Evolutionary conservation across 2,329 filamentous ascomycete species (phyloP), one percentile per base, ranked within the genome.

Genomic region (Phialophora chinensis): DNA sequence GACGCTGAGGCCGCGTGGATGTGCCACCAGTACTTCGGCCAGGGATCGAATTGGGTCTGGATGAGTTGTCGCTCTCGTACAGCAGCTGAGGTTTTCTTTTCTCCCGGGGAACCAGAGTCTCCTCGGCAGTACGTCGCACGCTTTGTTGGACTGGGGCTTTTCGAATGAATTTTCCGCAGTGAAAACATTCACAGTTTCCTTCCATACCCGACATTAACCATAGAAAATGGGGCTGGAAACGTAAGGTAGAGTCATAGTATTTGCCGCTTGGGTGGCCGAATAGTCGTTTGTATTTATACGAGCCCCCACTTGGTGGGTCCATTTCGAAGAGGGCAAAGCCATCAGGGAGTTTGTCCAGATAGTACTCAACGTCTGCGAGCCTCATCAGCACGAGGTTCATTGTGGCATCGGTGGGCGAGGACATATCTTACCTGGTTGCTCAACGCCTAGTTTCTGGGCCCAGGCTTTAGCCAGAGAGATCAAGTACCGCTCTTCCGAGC

Each of bases 171-270:
- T 61, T 63, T 23, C 65, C 69, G 66, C 86, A 88, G 7, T 83
- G 74, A 1, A 80, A 79, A 71, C 87, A 89, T 1, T 73, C 68
- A 66, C 86, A 88, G 0, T 79, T 76, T 2, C 77, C 75, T 5
- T 73, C 75, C 50, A 75, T 76, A 59, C 81, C 79, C 14, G 81
- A 79, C 82, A 88, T 86, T 27, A 88, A 73, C 73, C 82, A 80
- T 59, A 81, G 76, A 73, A 89, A 88, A 66, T 89, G 87, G 0
- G 83, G 82, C 57, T 81, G 85, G 69, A 87, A 87, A 3, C 82
- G 76, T 23, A 80, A 80, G 0, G 83, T 80, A 0, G 86, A 88
- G 54, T 86, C 81, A 63, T 85, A 88, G 17, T 75, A 77, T 56
- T 77, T 77, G 7, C 81, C 80, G 7, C 76, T 75, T 0, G 85